These are phyloP conservation scores for Neopestalotiopsis sp. DNA, from an alignment of 2,329 filamentous ascomycete species.

Conservation along the genomic window DNA sequence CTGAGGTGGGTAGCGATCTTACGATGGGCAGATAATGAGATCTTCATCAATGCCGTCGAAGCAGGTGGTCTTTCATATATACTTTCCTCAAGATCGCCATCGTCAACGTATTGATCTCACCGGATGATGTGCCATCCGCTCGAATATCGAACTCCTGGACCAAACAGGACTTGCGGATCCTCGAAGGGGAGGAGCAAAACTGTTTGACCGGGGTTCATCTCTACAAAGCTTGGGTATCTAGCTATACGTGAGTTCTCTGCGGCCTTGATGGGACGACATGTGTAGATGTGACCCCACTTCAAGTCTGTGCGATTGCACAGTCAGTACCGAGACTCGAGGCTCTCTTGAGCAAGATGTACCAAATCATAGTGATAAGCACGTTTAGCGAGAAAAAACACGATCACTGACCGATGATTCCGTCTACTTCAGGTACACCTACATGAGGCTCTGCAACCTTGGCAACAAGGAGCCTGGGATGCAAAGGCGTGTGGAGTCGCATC, in stretches of 20 bases:
- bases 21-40: constrained; percentile 15
- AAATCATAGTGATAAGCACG: not conserved
- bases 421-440: not conserved
- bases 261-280: not conserved
- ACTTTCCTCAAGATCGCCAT: constrained; percentile 13
- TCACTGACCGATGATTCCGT: too few species aligned
- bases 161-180: not conserved
- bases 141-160: constrained; percentile 1
- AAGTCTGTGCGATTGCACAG: not conserved
- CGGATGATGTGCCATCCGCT: constrained; percentile 20
- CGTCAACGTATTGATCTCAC: constrained; percentile 11
- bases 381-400: not conserved
- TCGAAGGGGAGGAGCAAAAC: not conserved
- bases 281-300: not conserved
- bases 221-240: not conserved
- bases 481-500: not conserved
- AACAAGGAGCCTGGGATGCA: not conserved
- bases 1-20: constrained; percentile 11
- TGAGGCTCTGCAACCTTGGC: not conserved
- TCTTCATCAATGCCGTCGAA: not conserved
- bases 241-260: not conserved
- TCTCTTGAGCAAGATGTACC: not conserved
- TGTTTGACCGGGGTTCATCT: not conserved
- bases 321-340: not conserved
- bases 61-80: constrained; percentile 17